These are phyloP conservation scores for Xylogone sp. DNA, from an alignment of 2,329 filamentous ascomycete species.

Conservation along the genomic window DNA sequence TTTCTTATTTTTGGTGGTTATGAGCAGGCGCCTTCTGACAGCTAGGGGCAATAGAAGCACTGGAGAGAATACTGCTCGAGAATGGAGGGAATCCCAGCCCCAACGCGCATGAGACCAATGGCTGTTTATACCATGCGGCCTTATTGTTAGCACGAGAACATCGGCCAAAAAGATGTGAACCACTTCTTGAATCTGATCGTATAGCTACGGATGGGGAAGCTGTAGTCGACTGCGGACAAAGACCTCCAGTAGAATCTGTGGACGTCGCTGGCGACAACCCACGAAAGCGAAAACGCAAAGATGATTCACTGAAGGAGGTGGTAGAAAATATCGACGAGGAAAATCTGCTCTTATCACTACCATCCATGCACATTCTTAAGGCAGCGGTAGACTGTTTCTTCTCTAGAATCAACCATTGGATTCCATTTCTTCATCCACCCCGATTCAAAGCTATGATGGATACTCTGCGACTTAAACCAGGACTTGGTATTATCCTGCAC, in stretches of 20 bases:
- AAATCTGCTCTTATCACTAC: constrained; percentile 5
- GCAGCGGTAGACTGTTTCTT: constrained; percentile 13
- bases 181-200: background rate
- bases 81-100: background rate
- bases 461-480: constrained; percentile 1
- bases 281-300: background rate
- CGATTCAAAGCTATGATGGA: constrained; percentile 7
- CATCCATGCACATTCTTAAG: constrained; percentile 5
- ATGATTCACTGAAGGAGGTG: background rate
- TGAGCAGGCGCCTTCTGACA: background rate
- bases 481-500: constrained; percentile 6
- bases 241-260: background rate
- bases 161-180: background rate
- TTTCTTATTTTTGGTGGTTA: no score
- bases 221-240: background rate
- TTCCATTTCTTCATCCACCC: constrained; percentile 15
- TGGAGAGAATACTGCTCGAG: constrained; percentile 9
- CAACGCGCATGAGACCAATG: background rate
- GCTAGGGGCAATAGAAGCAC: constrained; percentile 2
- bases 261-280: background rate
- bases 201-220: background rate
- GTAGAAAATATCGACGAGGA: background rate
- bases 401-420: constrained; percentile 14
- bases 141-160: background rate
- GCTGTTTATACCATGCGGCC: background rate